Evolutionary conservation across 257 asterid species (phyloP).

Genomic region (Prunella vulgaris): DNA sequence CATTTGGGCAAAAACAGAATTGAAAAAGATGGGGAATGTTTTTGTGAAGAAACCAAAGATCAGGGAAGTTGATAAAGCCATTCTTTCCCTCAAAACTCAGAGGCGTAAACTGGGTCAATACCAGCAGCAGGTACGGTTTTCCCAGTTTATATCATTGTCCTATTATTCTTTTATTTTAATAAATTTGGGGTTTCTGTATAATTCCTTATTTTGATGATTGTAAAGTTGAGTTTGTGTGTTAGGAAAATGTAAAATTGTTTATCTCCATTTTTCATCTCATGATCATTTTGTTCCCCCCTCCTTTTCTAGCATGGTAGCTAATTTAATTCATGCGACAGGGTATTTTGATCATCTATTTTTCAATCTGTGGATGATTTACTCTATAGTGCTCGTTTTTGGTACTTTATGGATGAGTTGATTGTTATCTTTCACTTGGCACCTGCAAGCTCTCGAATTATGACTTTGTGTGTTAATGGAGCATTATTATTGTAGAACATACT

Average conservation of each 20-base stretch:
- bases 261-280: neutral
- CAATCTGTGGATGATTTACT: constrained; percentile 3
- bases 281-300: neutral
- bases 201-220: neutral
- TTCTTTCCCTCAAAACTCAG: constrained; percentile 94
- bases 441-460: neutral
- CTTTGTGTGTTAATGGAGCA: neutral
- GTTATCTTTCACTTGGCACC: neutral
- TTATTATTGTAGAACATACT: neutral
- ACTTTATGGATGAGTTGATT: neutral
- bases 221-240: constrained; percentile 7
- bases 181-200: neutral
- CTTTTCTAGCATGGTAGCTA: no score
- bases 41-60: constrained; percentile 92
- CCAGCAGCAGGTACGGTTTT: constrained; percentile 82
- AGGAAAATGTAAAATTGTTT: neutral
- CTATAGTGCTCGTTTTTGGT: neutral
- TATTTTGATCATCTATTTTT: no score
- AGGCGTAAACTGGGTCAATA: constrained; percentile 94
- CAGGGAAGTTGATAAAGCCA: constrained; percentile 89
- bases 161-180: neutral
- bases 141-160: neutral
- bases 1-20: neutral
- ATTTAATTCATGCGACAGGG: neutral
- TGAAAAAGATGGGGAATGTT: constrained; percentile 68